These are phyloP conservation scores for Falciphora oryzae DNA, from an alignment of 2,329 filamentous ascomycete genomes.

Conservation along the genomic window DNA sequence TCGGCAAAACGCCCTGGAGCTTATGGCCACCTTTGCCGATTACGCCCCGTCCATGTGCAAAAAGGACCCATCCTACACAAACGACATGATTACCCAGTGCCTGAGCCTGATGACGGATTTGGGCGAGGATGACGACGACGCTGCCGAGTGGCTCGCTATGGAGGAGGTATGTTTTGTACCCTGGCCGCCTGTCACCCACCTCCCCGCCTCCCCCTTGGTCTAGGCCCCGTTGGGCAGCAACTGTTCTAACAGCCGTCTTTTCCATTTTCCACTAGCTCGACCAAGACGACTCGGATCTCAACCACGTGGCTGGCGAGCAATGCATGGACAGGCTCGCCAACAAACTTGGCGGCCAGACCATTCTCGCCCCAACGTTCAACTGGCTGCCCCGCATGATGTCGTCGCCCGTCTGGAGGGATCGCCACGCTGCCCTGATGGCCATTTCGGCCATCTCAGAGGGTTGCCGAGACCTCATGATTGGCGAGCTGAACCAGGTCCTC, in stretches of 20 bases:
- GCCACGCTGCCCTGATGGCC: conserved; percentile 95
- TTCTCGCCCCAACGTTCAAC: conserved; percentile 87
- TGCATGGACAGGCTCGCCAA: conserved; percentile 97
- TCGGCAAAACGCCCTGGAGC: conserved; percentile 88
- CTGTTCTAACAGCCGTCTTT: background rate
- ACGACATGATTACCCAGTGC: conserved; percentile 97
- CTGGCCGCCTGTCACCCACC: background rate
- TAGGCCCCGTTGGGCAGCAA: background rate
- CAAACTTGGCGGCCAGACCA: conserved; percentile 90
- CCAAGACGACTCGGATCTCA: conserved; percentile 90
- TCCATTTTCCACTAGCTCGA: conserved; percentile 56
- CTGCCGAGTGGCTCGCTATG: conserved; percentile 83
- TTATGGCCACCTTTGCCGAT: conserved; percentile 98
- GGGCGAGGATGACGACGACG: conserved; percentile 89
- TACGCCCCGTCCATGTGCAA: conserved; percentile 91
- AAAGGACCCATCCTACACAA: conserved; percentile 86
- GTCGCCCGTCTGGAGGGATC: conserved; percentile 88
- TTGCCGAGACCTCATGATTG: conserved; percentile 91
- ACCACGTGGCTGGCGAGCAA: conserved; percentile 96
- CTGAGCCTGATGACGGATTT: conserved; percentile 97
- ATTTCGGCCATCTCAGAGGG: conserved; percentile 98
- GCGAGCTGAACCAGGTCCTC: conserved; percentile 87
- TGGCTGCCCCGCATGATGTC: conserved; percentile 99
- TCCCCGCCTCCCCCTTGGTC: background rate
- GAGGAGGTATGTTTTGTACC: conserved; percentile 66